Conservation (phyloP, 1,284 basidiomycete species). For the Puccinia coronata region DNA sequence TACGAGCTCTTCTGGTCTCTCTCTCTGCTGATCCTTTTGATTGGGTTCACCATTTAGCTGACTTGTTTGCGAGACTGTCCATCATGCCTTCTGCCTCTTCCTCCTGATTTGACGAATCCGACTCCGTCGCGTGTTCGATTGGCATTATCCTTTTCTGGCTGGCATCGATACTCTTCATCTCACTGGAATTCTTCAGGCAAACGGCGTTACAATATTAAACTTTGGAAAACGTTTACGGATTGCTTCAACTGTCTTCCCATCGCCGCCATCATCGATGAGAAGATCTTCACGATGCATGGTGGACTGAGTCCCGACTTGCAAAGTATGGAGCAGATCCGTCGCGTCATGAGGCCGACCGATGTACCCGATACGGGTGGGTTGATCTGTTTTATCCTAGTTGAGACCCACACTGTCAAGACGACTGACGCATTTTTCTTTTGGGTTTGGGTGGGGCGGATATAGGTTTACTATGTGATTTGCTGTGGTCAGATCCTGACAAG, state of each 20-base stretch:
- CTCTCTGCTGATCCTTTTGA: constrained; percentile 13
- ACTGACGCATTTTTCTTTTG: too few species aligned
- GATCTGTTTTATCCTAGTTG: neutral
- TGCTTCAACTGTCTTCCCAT: constrained; percentile 95
- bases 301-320: constrained; percentile 93
- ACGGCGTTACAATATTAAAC: constrained; percentile 94
- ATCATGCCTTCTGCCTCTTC: neutral
- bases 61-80: neutral
- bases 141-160: neutral
- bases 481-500: constrained; percentile 99
- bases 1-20: constrained; percentile 61
- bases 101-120: constrained; percentile 25
- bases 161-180: neutral
- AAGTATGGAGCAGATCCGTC: constrained; percentile 99
- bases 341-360: constrained; percentile 98
- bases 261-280: constrained; percentile 94
- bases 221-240: constrained; percentile 97
- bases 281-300: constrained; percentile 87
- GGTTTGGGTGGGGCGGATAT: too few species aligned
- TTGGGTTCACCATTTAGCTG: constrained; percentile 24
- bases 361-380: constrained; percentile 91
- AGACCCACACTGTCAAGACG: constrained; percentile 55
- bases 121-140: neutral
- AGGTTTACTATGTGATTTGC: constrained; percentile 89
- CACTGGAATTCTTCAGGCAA: constrained; percentile 68